Percentiles rank a stretch among this genome's conserved stretches.
These are phyloP conservation scores for Saussurea involucrata DNA, from an alignment of 129 eudicot genomes.

Conservation along the genomic window DNA sequence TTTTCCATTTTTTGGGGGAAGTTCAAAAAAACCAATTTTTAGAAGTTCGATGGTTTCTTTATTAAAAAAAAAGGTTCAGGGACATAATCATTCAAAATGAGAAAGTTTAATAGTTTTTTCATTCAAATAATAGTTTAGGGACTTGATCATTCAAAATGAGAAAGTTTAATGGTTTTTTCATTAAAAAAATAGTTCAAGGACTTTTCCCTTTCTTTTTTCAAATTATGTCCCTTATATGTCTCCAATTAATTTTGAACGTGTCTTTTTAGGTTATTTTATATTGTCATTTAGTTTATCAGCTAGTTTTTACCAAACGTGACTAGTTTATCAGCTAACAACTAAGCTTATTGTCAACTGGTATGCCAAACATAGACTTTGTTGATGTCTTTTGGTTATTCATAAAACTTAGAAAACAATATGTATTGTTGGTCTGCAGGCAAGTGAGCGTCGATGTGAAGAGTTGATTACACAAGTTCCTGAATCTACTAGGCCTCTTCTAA, in stretches of 20 bases:
- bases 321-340: no score
- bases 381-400: not conserved
- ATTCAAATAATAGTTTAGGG: no score
- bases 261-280: not conserved
- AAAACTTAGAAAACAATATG: not conserved
- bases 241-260: not conserved
- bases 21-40: no score
- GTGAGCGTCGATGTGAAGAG: conserved; percentile 98
- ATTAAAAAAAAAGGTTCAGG: no score
- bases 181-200: no score
- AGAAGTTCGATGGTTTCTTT: no score
- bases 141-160: no score
- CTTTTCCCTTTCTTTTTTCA: no score
- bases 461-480: conserved; percentile 94
- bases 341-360: not conserved
- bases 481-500: conserved; percentile 91
- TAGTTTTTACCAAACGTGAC: not conserved
- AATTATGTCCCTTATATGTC: not conserved
- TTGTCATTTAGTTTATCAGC: not conserved
- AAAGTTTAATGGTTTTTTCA: no score
- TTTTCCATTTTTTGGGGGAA: no score
- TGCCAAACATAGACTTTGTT: not conserved
- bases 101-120: no score
- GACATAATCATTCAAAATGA: no score
- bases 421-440: conserved; percentile 49